Percentiles rank a stretch among this genome's conserved stretches.
These are phyloP conservation scores for Phytopythium mirpurense DNA, from an alignment of 352 stramenopile species.

Conservation along the genomic window DNA sequence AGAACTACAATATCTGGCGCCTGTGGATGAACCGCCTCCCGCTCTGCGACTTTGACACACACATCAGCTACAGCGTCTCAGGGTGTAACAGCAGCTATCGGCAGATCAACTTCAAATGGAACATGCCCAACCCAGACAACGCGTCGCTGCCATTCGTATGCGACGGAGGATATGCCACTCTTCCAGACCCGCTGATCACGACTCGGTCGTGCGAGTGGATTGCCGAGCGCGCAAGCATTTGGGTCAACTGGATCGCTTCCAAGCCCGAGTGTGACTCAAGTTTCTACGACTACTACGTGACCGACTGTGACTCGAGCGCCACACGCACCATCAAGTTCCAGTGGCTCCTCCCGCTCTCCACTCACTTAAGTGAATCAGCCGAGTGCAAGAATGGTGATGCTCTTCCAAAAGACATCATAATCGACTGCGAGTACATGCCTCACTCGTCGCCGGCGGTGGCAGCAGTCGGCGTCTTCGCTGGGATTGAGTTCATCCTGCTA, in stretches of 20 bases:
- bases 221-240: slow-evolving; percentile 12
- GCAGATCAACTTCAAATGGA: slow-evolving; percentile 35
- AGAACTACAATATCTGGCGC: slow-evolving; percentile 45
- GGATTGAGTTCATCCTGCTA: slow-evolving; percentile 14
- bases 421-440: slow-evolving; percentile 40
- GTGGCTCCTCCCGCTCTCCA: slow-evolving; percentile 27
- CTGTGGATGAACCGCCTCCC: slow-evolving; percentile 36
- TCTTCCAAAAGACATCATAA: slow-evolving; percentile 14
- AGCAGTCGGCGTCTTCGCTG: slow-evolving; percentile 7
- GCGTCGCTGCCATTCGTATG: slow-evolving; percentile 29
- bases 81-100: slow-evolving; percentile 21
- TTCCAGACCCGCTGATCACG: slow-evolving; percentile 23
- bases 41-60: slow-evolving; percentile 22
- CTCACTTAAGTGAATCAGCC: slow-evolving; percentile 10
- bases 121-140: slow-evolving; percentile 28
- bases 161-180: slow-evolving; percentile 21
- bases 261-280: slow-evolving; percentile 31
- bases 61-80: slow-evolving; percentile 21
- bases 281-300: slow-evolving; percentile 38
- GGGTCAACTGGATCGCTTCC: slow-evolving; percentile 25
- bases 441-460: slow-evolving; percentile 15
- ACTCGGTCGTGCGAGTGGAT: slow-evolving; percentile 50
- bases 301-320: slow-evolving; percentile 19
- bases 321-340: slow-evolving; percentile 23
- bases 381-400: slow-evolving; percentile 23